Evolutionary conservation across 1,284 basidiomycete genomes (phyloP).

Genomic region (Ceratobasidium sp.): DNA sequence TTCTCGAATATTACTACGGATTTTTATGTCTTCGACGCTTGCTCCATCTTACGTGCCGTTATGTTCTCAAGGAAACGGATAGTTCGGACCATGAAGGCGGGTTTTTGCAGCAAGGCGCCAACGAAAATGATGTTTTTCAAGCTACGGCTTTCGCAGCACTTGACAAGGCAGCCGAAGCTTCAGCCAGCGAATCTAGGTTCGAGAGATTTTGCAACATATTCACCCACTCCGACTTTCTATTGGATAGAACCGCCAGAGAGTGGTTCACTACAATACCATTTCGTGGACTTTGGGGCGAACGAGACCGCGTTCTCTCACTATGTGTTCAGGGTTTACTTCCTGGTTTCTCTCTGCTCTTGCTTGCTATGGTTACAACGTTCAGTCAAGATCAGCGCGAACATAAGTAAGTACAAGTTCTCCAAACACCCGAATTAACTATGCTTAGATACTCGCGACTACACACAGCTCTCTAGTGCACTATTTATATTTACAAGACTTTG

Average conservation of each 20-base stretch:
- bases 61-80: not conserved
- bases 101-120: not conserved
- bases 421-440: not conserved
- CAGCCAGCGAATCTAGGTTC: too few relatives aligned
- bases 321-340: constrained; percentile 1
- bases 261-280: not conserved
- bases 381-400: not conserved
- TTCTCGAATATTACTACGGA: constrained; percentile 17
- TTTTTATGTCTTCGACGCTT: constrained; percentile 9
- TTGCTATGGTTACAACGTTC: not conserved
- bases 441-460: too few relatives aligned
- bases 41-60: constrained; percentile 4
- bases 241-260: not conserved
- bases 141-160: not conserved
- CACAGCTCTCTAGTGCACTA: too few relatives aligned
- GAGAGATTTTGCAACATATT: not conserved
- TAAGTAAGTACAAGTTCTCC: not conserved
- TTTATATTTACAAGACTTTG: constrained; percentile 4
- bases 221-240: not conserved
- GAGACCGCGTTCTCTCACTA: not conserved
- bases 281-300: not conserved
- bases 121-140: not conserved
- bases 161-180: not conserved
- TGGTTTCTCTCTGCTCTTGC: not conserved
- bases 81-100: not conserved